A percentile compares a stretch with the other conserved stretches of the same genome.
These are phyloP conservation scores for Rhododendron simsii DNA, from an alignment of 148 eudicot genomes.

Conservation along the genomic window DNA sequence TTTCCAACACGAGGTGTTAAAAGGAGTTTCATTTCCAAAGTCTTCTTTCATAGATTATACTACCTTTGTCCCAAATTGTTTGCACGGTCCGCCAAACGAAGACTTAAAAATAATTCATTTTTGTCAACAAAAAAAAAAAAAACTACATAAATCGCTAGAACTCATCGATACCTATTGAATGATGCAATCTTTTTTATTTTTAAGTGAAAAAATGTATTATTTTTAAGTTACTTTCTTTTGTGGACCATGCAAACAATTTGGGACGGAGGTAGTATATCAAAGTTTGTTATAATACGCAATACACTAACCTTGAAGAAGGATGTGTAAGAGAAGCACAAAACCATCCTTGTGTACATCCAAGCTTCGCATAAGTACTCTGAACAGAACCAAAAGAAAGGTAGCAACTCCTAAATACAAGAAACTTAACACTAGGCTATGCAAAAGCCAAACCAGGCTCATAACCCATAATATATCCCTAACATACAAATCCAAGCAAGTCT, in stretches of 20 bases:
- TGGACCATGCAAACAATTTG: background rate
- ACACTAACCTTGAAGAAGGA: slow-evolving; percentile 67
- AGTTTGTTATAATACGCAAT: background rate
- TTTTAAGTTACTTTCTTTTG: background rate
- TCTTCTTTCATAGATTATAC: background rate
- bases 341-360: slow-evolving; percentile 91
- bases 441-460: background rate
- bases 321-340: slow-evolving; percentile 67
- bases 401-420: background rate
- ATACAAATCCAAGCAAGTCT: background rate
- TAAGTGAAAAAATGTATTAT: too few species aligned
- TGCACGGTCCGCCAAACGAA: too few species aligned
- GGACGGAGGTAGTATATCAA: background rate
- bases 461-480: background rate
- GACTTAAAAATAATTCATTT: too few species aligned
- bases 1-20: background rate
- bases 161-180: background rate
- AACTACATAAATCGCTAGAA: too few species aligned
- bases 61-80: too few species aligned
- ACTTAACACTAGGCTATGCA: background rate
- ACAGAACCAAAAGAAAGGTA: slow-evolving; percentile 8
- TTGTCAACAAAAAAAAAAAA: too few species aligned
- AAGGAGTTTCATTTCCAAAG: background rate
- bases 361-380: slow-evolving; percentile 82
- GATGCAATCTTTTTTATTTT: background rate